These are phyloP conservation scores for Coniferiporia sulphurascens DNA, from an alignment of 1,284 basidiomycete species.

Conservation along the genomic window DNA sequence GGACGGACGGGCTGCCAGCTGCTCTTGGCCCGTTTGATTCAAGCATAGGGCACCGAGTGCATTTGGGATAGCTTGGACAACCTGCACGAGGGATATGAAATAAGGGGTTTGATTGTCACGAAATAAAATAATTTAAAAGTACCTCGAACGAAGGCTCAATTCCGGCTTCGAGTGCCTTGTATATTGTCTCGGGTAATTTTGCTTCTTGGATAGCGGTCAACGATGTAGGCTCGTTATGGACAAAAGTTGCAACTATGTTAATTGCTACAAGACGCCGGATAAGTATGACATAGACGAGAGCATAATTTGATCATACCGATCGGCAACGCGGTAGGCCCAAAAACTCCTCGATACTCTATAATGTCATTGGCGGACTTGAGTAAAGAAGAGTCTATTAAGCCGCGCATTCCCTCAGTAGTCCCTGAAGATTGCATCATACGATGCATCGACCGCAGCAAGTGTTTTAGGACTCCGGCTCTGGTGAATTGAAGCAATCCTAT, in stretches of 20 bases:
- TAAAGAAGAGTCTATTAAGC: constrained; percentile 89
- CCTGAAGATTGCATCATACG: constrained; percentile 96
- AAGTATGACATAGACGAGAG: background rate
- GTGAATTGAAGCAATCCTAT: constrained; percentile 62
- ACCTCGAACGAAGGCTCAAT: constrained; percentile 89
- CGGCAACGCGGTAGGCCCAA: constrained; percentile 85
- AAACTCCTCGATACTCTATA: constrained; percentile 76
- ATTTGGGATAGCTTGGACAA: constrained; percentile 89
- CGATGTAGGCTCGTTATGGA: constrained; percentile 98
- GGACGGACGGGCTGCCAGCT: constrained; percentile 69
- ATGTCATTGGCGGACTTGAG: constrained; percentile 86
- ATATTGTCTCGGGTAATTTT: constrained; percentile 86
- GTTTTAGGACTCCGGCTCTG: constrained; percentile 76
- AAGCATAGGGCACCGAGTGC: constrained; percentile 97
- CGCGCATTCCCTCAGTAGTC: constrained; percentile 90
- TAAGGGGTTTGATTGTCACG: background rate
- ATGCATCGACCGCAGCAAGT: constrained; percentile 89
- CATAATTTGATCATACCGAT: constrained; percentile 48
- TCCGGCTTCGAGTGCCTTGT: constrained; percentile 77
- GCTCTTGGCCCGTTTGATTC: constrained; percentile 85
- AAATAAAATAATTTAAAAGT: constrained; percentile 17
- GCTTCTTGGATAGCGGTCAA: constrained; percentile 90
- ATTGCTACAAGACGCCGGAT: constrained; percentile 55
- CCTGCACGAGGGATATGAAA: constrained; percentile 38
- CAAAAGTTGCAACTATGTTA: constrained; percentile 96